Evolutionary conservation across 371 early-diverging fungal genomes (phyloP).

Genomic region (Mucor ambiguus): DNA sequence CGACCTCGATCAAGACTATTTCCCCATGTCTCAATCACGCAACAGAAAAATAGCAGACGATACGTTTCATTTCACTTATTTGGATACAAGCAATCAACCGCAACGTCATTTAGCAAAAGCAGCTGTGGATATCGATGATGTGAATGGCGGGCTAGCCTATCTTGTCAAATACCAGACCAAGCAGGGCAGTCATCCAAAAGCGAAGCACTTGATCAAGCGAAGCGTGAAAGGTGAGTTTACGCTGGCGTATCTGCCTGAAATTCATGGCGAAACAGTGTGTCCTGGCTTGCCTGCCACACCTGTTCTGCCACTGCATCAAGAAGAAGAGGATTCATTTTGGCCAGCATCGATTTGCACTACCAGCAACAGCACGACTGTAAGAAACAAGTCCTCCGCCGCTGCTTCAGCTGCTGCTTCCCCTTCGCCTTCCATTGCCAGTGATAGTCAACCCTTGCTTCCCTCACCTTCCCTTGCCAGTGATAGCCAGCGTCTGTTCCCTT

Average conservation of each 20-base stretch:
- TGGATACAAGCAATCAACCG: conserved; percentile 22
- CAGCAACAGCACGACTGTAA: background rate
- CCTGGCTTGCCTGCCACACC: conserved; percentile 34
- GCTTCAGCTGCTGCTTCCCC: background rate
- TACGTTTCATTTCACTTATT: conserved; percentile 34
- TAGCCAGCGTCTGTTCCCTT: background rate
- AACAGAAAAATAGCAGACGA: conserved; percentile 7
- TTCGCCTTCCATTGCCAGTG: background rate
- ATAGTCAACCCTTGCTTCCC: background rate
- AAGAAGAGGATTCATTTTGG: conserved; percentile 31
- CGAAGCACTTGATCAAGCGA: background rate
- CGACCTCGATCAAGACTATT: conserved; percentile 11
- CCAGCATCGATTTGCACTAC: background rate
- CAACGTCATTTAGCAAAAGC: conserved; percentile 35
- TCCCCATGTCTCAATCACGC: conserved; percentile 17
- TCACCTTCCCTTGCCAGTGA: background rate
- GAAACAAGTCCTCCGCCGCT: background rate
- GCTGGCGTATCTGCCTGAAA: conserved; percentile 32
- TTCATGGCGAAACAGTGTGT: conserved; percentile 19
- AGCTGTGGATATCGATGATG: conserved; percentile 26
- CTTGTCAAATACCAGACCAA: conserved; percentile 31
- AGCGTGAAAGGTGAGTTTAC: conserved; percentile 6
- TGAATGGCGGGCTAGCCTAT: conserved; percentile 20
- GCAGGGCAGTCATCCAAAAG: conserved; percentile 28
- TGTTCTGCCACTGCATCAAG: conserved; percentile 25